Conservation (phyloP, 345 rosid species). For the rapeseed (Brassica napus) region DNA sequence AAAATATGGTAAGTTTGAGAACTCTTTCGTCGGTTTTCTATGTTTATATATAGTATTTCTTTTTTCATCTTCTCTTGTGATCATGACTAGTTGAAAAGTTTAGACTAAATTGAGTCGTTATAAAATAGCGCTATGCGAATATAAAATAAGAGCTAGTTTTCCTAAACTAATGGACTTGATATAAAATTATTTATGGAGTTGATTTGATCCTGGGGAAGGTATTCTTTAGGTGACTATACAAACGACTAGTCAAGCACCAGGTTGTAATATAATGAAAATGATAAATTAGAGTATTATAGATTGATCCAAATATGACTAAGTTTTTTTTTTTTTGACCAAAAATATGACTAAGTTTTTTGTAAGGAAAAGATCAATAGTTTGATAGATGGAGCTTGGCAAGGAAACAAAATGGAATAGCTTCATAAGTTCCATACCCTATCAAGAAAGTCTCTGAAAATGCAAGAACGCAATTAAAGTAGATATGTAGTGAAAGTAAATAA, state of each 20-base stretch:
- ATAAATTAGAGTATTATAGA: background rate
- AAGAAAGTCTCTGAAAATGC: background rate
- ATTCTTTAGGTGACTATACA: background rate
- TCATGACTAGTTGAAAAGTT: background rate
- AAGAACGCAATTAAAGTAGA: background rate
- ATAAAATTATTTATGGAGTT: background rate
- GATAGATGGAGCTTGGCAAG: background rate
- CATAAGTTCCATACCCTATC: background rate
- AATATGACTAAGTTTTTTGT: background rate
- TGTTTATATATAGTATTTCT: background rate
- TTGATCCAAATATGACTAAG: background rate
- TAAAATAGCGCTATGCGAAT: background rate
- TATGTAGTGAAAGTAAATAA: background rate
- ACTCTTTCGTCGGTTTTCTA: background rate
- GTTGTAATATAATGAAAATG: background rate
- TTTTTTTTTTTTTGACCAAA: too few relatives aligned
- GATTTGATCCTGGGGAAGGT: background rate
- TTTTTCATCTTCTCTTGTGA: conserved; percentile 1
- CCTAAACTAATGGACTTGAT: background rate
- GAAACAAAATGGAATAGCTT: background rate
- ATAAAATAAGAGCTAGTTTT: background rate
- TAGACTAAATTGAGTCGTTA: background rate
- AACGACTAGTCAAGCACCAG: background rate
- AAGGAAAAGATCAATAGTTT: background rate
- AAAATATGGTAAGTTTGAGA: background rate